Percentiles rank a stretch among this genome's conserved stretches.
These are phyloP conservation scores for Fibroporia radiculosa DNA, from an alignment of 768 basidiomycete species.

Conservation along the genomic window DNA sequence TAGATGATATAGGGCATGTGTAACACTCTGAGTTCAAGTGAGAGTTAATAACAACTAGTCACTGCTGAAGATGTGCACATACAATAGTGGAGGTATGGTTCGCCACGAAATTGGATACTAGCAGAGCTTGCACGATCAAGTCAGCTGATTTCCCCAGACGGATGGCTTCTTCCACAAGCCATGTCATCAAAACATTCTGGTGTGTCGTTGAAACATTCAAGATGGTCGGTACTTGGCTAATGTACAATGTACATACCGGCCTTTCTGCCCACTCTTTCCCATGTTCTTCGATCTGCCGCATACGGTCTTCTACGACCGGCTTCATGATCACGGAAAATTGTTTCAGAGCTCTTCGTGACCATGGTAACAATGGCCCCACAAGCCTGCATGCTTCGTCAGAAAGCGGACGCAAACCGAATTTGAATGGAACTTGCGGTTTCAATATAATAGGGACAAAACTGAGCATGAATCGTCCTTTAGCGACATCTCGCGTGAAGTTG, in stretches of 20 bases:
- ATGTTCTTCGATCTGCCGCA: constrained; percentile 9
- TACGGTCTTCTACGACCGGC: constrained; percentile 18
- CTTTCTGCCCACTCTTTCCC: constrained; percentile 18
- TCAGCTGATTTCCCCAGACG: constrained; percentile 23
- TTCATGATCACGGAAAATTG: constrained; percentile 9
- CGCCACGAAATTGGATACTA: constrained; percentile 28
- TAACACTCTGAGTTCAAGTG: constrained; percentile 18
- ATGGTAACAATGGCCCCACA: constrained; percentile 8
- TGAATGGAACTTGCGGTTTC: constrained; percentile 24
- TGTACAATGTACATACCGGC: constrained; percentile 14
- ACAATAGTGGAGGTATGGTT: constrained; percentile 26
- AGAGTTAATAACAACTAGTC: neutral
- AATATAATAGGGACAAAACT: constrained; percentile 26
- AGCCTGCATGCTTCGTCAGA: constrained; percentile 9
- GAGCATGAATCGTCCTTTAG: constrained; percentile 20
- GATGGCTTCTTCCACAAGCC: constrained; percentile 34
- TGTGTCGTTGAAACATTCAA: neutral
- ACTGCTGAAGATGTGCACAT: constrained; percentile 3
- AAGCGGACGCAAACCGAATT: neutral
- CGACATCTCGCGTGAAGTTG: constrained; percentile 25
- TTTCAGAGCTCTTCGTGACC: constrained; percentile 6
- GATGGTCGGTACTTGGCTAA: neutral
- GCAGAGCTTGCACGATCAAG: constrained; percentile 23
- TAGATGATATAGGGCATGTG: constrained; percentile 23
- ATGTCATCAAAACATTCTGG: constrained; percentile 38